A percentile compares a stretch with the other conserved stretches of the same genome.
Conservation (phyloP, 2,329 filamentous ascomycete genomes). For the Botrytis cinerea region DNA sequence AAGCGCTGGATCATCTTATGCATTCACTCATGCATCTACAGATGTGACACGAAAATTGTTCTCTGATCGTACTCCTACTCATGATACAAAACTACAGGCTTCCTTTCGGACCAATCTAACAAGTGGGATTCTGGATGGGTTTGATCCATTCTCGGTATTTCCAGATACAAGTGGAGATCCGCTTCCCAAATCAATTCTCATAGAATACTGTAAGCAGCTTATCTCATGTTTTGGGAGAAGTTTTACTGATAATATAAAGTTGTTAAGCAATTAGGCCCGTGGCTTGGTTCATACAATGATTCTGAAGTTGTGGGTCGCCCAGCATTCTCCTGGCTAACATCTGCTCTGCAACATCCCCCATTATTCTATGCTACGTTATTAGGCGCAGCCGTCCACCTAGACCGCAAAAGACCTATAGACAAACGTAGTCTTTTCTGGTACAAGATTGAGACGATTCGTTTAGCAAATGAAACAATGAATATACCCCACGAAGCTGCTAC, state of each 20-base stretch:
- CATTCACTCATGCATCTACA: background rate
- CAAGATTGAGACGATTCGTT: constrained; percentile 32
- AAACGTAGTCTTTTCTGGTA: constrained; percentile 30
- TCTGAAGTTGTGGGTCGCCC: constrained; percentile 5
- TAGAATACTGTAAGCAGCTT: constrained; percentile 18
- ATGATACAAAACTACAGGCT: background rate
- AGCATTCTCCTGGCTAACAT: constrained; percentile 28
- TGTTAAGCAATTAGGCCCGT: constrained; percentile 28
- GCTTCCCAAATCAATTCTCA: constrained; percentile 14
- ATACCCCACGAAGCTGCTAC: constrained; percentile 24
- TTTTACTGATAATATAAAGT: constrained; percentile 14
- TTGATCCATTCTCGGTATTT: constrained; percentile 20
- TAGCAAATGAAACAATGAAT: constrained; percentile 32
- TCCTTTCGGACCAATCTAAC: background rate
- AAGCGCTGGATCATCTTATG: background rate
- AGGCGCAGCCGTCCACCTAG: constrained; percentile 31
- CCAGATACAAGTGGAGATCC: constrained; percentile 16
- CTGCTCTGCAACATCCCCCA: constrained; percentile 29
- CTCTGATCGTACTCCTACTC: background rate
- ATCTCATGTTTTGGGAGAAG: background rate
- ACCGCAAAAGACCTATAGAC: constrained; percentile 26
- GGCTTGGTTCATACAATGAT: constrained; percentile 30
- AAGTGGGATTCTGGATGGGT: background rate
- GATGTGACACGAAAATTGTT: background rate
- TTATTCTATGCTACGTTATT: constrained; percentile 34